Base-by-base conservation (phyloP, 202 grass and related monocot species). In the Setaria italica region DNA sequence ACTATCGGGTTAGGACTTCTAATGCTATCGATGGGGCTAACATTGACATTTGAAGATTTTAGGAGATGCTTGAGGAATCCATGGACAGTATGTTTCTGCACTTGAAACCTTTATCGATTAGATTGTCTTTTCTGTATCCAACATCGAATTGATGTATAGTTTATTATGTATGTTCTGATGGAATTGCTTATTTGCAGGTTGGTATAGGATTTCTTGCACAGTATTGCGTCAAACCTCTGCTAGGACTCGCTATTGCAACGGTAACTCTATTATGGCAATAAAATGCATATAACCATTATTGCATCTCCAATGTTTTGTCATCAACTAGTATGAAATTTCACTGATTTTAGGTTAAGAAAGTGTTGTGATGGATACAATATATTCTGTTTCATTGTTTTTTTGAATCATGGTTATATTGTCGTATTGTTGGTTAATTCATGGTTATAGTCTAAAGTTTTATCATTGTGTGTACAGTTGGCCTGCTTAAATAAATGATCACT, bases 21-120 rank as follows among this genome's bases (percentile, higher is more conserved):
- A 62, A 99, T 96, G 97, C 85, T 96, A 30, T 99, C 97, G 5
- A 96, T 99, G 97, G 97, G 97, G 78, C 80, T 99, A 59, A 99
- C 97, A 62, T 88, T 99, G 74, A 94, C 92, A 77, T 96, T 99
- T 45, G 93, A 99, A 45, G 97, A 99, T 94, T 99, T 99, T 86
- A 96, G 67, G 82, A 95, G 88, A 94, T 99, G 93, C 67, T 53
- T 99, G 93, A 91, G 92, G 80, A 99, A 99, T 82, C 97, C 97
- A 85, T 96, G 97, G 93, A 99, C 97, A 41, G 97, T 96, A 92
- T 87, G 91, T 87, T 80, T 73, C 16, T 90, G 67, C 30, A 9
- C 39, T 72, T 81, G 43, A 46, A 65, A 54, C 10, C 33, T 55
- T 11, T 73, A 62, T 87, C 80, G 46, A 77, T 50, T 9, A 29